These are phyloP conservation scores for Tinospora cordifolia DNA, from an alignment of 164 flowering plant species.

Conservation along the genomic window DNA sequence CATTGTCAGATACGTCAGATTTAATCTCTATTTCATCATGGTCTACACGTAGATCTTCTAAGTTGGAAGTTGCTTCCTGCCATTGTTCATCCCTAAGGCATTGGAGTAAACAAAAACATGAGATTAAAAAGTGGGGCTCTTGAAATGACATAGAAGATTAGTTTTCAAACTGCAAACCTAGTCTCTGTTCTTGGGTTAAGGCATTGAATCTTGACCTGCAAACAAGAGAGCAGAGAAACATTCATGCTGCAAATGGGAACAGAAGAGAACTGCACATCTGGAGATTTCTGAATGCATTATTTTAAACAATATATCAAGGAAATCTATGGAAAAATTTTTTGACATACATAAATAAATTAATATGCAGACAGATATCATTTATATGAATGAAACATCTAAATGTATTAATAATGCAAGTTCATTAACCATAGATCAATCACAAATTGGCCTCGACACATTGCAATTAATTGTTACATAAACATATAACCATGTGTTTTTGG, in stretches of 20 bases:
- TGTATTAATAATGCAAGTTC: neutral
- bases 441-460: neutral
- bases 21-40: slow-evolving; percentile 29
- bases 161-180: slow-evolving; percentile 24
- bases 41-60: slow-evolving; percentile 28
- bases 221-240: slow-evolving; percentile 3
- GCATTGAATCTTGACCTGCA: slow-evolving; percentile 57
- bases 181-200: slow-evolving; percentile 35
- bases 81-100: slow-evolving; percentile 36
- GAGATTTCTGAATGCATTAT: neutral
- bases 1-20: slow-evolving; percentile 44
- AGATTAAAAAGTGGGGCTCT: neutral
- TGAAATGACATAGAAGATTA: neutral
- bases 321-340: neutral
- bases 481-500: neutral
- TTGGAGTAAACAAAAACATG: slow-evolving; percentile 10
- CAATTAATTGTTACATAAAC: neutral
- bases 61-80: slow-evolving; percentile 23
- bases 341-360: neutral
- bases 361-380: neutral
- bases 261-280: slow-evolving; percentile 5
- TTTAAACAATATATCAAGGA: neutral
- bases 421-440: neutral
- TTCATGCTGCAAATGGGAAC: neutral
- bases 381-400: neutral